Conservation (phyloP, 2,329 filamentous ascomycete species). For the Pezicula radicicola region DNA sequence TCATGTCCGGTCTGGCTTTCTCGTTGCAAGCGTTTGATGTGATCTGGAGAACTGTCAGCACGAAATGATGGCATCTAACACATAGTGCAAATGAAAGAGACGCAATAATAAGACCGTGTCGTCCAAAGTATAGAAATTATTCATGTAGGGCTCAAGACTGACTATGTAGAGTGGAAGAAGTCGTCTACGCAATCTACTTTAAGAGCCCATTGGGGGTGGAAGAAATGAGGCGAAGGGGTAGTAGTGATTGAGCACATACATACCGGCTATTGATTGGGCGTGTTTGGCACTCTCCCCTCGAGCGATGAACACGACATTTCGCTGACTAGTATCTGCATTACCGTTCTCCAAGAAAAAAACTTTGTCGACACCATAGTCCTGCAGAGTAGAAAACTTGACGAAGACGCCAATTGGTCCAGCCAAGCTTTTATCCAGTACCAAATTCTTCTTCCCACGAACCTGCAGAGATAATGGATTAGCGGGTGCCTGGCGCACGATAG, state of each 20-base stretch:
- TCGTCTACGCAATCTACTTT: constrained; percentile 59
- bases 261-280: constrained; percentile 85
- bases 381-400: constrained; percentile 90
- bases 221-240: neutral
- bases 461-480: constrained; percentile 38
- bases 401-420: constrained; percentile 87
- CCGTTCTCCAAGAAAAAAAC: constrained; percentile 95
- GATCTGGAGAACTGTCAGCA: constrained; percentile 66
- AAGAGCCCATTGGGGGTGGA: constrained; percentile 39
- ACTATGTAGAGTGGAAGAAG: constrained; percentile 50
- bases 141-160: constrained; percentile 54
- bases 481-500: constrained; percentile 13
- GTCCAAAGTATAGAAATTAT: constrained; percentile 13
- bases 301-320: constrained; percentile 91
- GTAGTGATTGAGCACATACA: constrained; percentile 18
- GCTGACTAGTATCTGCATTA: constrained; percentile 91
- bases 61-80: constrained; percentile 49
- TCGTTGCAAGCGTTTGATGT: constrained; percentile 85
- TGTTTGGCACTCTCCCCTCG: constrained; percentile 85
- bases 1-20: constrained; percentile 91
- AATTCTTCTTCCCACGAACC: constrained; percentile 98
- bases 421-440: constrained; percentile 87
- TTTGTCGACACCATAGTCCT: constrained; percentile 97
- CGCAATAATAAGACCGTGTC: constrained; percentile 41
- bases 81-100: constrained; percentile 29